Evolutionary conservation across 768 basidiomycete species (phyloP), one percentile per base, ranked within the genome.

Genomic region (Boletus eberwhitei): DNA sequence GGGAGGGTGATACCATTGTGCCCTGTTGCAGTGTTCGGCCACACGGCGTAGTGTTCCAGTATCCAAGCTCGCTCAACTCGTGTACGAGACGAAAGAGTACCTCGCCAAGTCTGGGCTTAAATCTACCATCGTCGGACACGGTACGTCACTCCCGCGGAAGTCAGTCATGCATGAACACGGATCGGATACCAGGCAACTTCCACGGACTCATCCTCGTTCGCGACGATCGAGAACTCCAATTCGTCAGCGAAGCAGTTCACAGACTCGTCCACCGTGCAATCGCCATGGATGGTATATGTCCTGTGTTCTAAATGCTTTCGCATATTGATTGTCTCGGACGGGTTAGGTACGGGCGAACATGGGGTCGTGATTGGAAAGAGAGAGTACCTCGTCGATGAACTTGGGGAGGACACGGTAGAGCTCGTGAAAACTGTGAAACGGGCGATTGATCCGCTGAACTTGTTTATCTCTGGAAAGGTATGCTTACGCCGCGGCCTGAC

Each of bases 331-430:
- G 12, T 52, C 50, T 50, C 26, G 29, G 26, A 22, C 6, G 22
- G 14, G 24, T 11, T 57, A 90, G 87, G 87, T 60, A 90, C 87
- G 5, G 90, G 90, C 9, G 91, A 94, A 68, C 93, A 94, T 67
- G 93, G 92, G 0, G 87, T 94, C 14, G 92, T 93, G 1, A 71
- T 93, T 8, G 92, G 92, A 11, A 94, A 94, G 74, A 87, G 84
- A 61, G 82, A 88, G 63, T 96, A 90, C 69, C 79, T 98, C 2
- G 68, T 74, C 17, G 79, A 85, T 17, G 95, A 98, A 68, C 79
- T 98, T 1, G 95, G 95, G 0, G 75, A 75, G 42, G 86, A 84
- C 5, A 95, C 94, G 0, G 86, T 97, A 13, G 81, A 83, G 44
- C 73, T 96, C 9, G 93, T 97, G 93, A 84, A 83, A 74, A 81